phyloP scores from a whole-genome alignment of 2,329 filamentous ascomycete species.

The Coniochaeta sp. region DNA sequence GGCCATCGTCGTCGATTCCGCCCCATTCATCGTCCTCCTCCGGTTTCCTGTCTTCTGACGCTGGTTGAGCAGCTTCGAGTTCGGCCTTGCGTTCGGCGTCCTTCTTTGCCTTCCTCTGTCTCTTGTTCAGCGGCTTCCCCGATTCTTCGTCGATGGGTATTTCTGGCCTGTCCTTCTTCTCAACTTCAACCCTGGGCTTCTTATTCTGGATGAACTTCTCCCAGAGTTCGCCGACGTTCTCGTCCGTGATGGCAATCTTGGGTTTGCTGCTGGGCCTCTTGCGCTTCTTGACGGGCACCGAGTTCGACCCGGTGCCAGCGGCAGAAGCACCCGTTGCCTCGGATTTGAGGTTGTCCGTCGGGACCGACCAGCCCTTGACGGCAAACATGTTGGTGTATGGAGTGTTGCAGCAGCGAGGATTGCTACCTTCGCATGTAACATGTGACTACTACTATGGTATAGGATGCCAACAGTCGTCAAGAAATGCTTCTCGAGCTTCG shows the following conservation, averaged over 20 bases:
- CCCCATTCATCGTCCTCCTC: constrained; percentile 13
- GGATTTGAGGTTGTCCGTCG: constrained; percentile 61
- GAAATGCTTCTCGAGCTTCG: neutral
- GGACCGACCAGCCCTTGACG: constrained; percentile 86
- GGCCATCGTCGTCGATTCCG: constrained; percentile 13
- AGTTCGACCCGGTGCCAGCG: constrained; percentile 21
- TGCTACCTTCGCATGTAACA: neutral
- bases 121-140: constrained; percentile 15
- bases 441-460: no score
- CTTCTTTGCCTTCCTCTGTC: constrained; percentile 7
- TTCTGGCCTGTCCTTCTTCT: constrained; percentile 20
- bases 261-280: constrained; percentile 34
- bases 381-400: constrained; percentile 64
- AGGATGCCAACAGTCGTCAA: neutral
- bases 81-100: constrained; percentile 14
- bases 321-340: constrained; percentile 42
- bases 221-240: constrained; percentile 73
- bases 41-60: neutral
- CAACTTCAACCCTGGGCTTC: constrained; percentile 8
- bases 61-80: constrained; percentile 5
- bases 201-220: constrained; percentile 71
- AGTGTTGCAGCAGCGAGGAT: neutral
- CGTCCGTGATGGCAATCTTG: constrained; percentile 47
- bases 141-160: constrained; percentile 4
- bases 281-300: constrained; percentile 44